Evolutionary conservation across 1,139 yeast species (phyloP).

Genomic region (Candida sp.): DNA sequence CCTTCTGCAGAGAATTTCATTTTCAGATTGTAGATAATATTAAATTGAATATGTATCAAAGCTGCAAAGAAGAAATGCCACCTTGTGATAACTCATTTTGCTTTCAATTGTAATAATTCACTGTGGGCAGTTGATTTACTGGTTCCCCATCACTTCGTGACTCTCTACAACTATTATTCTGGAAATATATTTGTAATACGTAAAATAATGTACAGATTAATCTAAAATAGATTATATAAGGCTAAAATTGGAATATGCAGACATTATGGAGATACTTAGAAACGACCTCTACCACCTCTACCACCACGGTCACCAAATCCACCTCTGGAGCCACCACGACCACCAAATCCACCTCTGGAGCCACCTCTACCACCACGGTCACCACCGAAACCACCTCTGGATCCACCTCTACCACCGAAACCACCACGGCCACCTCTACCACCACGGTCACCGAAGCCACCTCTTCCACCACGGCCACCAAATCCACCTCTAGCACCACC

Average conservation of each 20-base stretch:
- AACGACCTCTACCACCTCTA: slow-evolving; percentile 16
- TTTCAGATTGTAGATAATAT: too few species aligned
- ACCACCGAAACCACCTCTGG: slow-evolving; percentile 38
- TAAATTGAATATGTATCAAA: too few species aligned
- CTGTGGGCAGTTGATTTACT: background rate
- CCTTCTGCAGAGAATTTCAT: too few species aligned
- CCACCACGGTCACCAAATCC: slow-evolving; percentile 34
- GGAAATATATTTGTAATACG: background rate
- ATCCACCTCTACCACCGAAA: slow-evolving; percentile 34
- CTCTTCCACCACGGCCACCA: slow-evolving; percentile 28
- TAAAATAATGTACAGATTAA: background rate
- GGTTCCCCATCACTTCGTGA: background rate
- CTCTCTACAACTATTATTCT: background rate
- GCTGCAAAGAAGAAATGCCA: too few species aligned
- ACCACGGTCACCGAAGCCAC: slow-evolving; percentile 44
- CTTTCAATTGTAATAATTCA: too few species aligned
- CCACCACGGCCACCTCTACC: slow-evolving; percentile 41
- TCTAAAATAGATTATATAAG: background rate
- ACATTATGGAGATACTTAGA: slow-evolving; percentile 4
- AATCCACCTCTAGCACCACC: slow-evolving; percentile 25
- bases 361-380: slow-evolving; percentile 27
- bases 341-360: slow-evolving; percentile 34
- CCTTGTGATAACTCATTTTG: too few species aligned
- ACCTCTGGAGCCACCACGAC: slow-evolving; percentile 51
- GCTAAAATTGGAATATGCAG: background rate